Percentiles rank a stretch among this genome's conserved stretches.
phyloP scores from a whole-genome alignment of 176 grass and related monocot genomes.

The Bromus sterilis region DNA sequence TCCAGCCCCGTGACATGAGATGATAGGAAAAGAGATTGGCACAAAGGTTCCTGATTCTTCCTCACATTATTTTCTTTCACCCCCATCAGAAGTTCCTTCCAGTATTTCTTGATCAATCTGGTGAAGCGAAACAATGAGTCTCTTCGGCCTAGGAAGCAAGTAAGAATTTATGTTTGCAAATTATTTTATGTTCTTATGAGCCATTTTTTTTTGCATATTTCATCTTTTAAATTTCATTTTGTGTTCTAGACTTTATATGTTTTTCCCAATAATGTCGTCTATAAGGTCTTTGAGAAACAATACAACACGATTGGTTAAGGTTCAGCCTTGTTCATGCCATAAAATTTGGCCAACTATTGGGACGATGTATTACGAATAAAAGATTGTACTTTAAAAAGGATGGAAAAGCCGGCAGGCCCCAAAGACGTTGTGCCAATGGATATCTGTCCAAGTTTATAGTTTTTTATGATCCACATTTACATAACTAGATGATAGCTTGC shows the following conservation, averaged over 20 bases:
- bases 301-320: neutral
- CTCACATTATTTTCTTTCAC: neutral
- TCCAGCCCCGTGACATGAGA: neutral
- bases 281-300: neutral
- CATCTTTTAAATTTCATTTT: neutral
- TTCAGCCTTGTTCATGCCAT: neutral
- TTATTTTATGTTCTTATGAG: neutral
- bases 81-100: neutral
- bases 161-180: neutral
- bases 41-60: neutral
- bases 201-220: neutral
- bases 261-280: neutral
- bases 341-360: neutral
- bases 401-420: neutral
- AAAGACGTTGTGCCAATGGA: neutral
- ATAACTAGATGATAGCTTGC: neutral
- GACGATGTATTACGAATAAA: neutral
- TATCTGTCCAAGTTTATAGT: neutral
- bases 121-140: conserved; percentile 47
- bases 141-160: conserved; percentile 89
- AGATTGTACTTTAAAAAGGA: neutral
- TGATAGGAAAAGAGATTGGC: neutral
- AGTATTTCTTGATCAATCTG: neutral
- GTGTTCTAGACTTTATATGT: too few species aligned
- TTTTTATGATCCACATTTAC: neutral